Evolutionary conservation across 148 eudicot genomes (phyloP).

Genomic region (Talinum fruticosum): DNA sequence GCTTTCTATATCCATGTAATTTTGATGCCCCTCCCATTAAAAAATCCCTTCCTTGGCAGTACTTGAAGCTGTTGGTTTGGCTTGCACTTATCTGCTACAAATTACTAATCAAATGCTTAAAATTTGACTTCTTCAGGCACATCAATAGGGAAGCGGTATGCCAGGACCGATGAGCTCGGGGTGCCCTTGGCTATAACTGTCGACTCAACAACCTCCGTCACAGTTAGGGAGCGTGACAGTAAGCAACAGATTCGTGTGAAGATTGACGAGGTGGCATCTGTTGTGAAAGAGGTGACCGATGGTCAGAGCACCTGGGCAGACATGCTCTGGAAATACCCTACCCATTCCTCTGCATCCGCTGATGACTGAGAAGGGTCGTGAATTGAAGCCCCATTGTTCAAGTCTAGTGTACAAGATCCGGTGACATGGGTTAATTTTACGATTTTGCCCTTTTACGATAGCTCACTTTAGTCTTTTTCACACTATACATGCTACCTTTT

Average conservation of each 20-base stretch:
- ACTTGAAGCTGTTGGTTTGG: neutral
- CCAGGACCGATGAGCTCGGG: constrained; percentile 91
- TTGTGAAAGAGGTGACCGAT: constrained; percentile 71
- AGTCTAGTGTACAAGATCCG: constrained; percentile 2
- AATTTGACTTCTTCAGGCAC: constrained; percentile 49
- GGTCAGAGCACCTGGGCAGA: constrained; percentile 86
- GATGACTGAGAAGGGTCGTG: constrained; percentile 28
- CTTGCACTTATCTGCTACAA: neutral
- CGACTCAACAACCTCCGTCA: constrained; percentile 65
- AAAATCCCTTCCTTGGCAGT: too few relatives aligned
- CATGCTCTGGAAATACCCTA: constrained; percentile 62
- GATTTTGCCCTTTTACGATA: neutral
- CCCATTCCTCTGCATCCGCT: constrained; percentile 48
- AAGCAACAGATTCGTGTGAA: constrained; percentile 78
- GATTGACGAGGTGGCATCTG: constrained; percentile 66
- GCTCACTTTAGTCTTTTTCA: neutral
- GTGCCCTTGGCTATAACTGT: constrained; percentile 91
- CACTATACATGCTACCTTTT: neutral
- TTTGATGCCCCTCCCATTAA: neutral
- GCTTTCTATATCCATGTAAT: too few relatives aligned
- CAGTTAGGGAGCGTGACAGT: constrained; percentile 82
- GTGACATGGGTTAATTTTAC: neutral
- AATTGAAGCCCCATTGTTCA: neutral
- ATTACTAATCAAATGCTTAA: neutral
- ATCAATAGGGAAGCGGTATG: constrained; percentile 87